Percentiles rank a stretch among this genome's conserved stretches.
These are phyloP conservation scores for Sporopachydermia cereana DNA, from an alignment of 1,139 yeast species.

Conservation along the genomic window DNA sequence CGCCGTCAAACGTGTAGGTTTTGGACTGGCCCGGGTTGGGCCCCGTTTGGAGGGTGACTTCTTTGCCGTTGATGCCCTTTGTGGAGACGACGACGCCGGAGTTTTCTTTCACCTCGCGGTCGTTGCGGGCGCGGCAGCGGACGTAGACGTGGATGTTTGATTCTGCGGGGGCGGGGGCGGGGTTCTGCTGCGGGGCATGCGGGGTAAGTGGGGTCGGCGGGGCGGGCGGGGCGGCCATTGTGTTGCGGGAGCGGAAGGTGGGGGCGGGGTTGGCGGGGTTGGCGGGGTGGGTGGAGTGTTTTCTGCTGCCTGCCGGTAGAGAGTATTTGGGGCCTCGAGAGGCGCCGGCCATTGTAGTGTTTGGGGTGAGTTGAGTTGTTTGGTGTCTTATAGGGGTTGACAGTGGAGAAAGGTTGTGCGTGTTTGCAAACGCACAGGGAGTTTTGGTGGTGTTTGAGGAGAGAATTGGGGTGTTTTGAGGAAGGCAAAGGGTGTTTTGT, in stretches of 20 bases:
- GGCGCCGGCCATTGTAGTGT: slow-evolving; percentile 2
- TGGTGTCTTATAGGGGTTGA: too few species aligned
- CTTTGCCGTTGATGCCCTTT: slow-evolving; percentile 14
- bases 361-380: too few species aligned
- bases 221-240: neutral
- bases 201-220: neutral
- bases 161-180: slow-evolving; percentile 11
- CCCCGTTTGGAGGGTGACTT: slow-evolving; percentile 18
- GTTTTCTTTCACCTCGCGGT: slow-evolving; percentile 56
- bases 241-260: neutral
- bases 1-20: slow-evolving; percentile 55
- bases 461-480: too few species aligned
- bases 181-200: too few species aligned
- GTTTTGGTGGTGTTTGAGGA: too few species aligned
- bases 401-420: too few species aligned
- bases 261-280: slow-evolving; percentile 3
- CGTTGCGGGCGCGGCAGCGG: slow-evolving; percentile 75
- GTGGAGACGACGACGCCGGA: slow-evolving; percentile 53
- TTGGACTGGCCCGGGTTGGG: slow-evolving; percentile 22
- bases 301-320: slow-evolving; percentile 1
- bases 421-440: too few species aligned
- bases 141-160: slow-evolving; percentile 72
- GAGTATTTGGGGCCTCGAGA: slow-evolving; percentile 1
- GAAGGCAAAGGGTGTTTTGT: too few species aligned
- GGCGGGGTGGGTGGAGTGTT: neutral